Conservation (phyloP, 768 basidiomycete species). For the Boletus reticuloceps region DNA sequence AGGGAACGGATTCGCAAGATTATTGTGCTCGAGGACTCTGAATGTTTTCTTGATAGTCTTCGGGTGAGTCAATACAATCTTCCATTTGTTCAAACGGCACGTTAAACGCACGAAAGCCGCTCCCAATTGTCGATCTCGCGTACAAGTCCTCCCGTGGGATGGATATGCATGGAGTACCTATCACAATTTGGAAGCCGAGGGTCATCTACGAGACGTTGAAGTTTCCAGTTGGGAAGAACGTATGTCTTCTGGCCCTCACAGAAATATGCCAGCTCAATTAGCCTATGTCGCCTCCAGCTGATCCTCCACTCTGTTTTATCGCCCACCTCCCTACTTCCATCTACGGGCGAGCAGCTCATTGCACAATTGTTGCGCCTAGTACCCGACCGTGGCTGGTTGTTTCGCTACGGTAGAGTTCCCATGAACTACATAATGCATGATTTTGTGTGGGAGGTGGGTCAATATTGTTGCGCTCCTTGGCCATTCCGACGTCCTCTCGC, state of each 20-base stretch:
- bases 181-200: constrained; percentile 44
- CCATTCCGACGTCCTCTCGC: constrained; percentile 2
- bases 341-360: constrained; percentile 81
- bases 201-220: constrained; percentile 52
- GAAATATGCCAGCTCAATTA: background rate
- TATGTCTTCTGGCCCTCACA: constrained; percentile 16
- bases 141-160: constrained; percentile 39
- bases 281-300: constrained; percentile 41
- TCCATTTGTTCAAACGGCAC: background rate
- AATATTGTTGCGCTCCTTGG: background rate
- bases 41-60: constrained; percentile 53
- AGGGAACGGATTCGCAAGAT: constrained; percentile 60
- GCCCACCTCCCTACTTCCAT: constrained; percentile 66
- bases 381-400: constrained; percentile 83
- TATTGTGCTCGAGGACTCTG: constrained; percentile 66
- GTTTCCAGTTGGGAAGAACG: constrained; percentile 51
- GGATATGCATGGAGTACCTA: constrained; percentile 67
- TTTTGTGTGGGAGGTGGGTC: constrained; percentile 66
- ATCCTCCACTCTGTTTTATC: constrained; percentile 73
- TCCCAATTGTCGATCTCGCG: constrained; percentile 45
- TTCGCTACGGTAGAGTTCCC: constrained; percentile 79
- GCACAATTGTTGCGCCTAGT: constrained; percentile 77
- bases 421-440: constrained; percentile 71
- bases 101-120: constrained; percentile 30
- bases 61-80: constrained; percentile 39